These are phyloP conservation scores for Pythium aquatile DNA, from an alignment of 352 stramenopile genomes.

Conservation along the genomic window DNA sequence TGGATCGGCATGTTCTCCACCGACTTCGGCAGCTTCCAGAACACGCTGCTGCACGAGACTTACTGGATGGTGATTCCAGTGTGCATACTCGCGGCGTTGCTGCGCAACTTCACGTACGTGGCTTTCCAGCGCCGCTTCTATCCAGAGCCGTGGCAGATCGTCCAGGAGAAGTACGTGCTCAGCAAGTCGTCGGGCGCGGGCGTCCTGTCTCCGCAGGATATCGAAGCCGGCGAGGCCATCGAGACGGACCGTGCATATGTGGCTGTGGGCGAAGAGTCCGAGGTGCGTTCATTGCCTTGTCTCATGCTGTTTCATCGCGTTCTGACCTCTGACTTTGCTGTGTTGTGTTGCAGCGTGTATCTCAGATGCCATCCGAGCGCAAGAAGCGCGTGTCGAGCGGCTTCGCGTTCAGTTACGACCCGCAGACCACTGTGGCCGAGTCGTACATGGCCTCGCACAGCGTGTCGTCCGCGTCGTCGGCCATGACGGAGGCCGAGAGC, in stretches of 20 bases:
- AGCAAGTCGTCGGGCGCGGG: constrained; percentile 22
- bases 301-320: not conserved
- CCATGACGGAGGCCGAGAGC: constrained; percentile 62
- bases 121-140: constrained; percentile 76
- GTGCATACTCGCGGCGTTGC: constrained; percentile 46
- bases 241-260: constrained; percentile 16
- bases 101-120: constrained; percentile 73
- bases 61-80: constrained; percentile 77
- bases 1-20: constrained; percentile 58
- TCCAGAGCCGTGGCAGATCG: constrained; percentile 74
- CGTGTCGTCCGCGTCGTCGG: constrained; percentile 49
- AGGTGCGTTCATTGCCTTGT: constrained; percentile 11
- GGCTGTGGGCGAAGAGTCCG: constrained; percentile 16
- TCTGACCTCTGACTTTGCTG: not conserved
- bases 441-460: constrained; percentile 78
- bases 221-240: constrained; percentile 52
- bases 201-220: constrained; percentile 38
- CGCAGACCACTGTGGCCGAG: constrained; percentile 73
- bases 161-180: constrained; percentile 75
- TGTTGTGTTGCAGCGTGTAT: constrained; percentile 13
- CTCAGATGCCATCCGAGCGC: constrained; percentile 23
- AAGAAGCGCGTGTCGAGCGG: constrained; percentile 69
- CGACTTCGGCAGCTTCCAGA: constrained; percentile 76
- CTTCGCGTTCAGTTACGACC: constrained; percentile 84
- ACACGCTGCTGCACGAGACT: constrained; percentile 55